Conservation (phyloP, 306 rosid species). For the Urtica urens region DNA sequence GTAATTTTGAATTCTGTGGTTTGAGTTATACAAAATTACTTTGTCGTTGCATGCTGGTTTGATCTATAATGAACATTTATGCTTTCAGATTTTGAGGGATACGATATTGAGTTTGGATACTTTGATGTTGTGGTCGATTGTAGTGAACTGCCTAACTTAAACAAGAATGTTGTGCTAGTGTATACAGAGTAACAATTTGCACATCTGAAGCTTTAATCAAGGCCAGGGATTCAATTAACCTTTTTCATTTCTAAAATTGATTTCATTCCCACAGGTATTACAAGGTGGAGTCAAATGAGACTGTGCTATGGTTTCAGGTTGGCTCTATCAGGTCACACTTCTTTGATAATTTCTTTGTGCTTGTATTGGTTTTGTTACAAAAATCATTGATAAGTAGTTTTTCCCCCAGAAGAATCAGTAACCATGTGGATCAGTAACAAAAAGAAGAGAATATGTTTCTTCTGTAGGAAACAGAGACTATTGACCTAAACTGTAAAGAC, state of each 20-base stretch:
- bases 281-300: constrained; percentile 59
- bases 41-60: too few species aligned
- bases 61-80: neutral
- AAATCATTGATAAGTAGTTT: neutral
- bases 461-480: too few species aligned
- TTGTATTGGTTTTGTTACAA: neutral
- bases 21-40: too few species aligned
- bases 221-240: constrained; percentile 1
- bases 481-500: too few species aligned
- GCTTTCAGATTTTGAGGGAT: neutral
- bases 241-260: neutral
- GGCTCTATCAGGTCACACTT: constrained; percentile 87
- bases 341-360: constrained; percentile 25
- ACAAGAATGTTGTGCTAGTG: neutral
- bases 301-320: constrained; percentile 98
- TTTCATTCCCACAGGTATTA: constrained; percentile 47
- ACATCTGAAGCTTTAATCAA: neutral
- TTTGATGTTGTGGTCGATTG: neutral
- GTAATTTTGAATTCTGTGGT: neutral
- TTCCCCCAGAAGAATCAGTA: too few species aligned
- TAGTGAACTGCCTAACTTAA: neutral
- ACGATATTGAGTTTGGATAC: neutral
- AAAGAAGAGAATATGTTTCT: too few species aligned
- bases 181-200: neutral
- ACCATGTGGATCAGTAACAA: too few species aligned